Evolutionary conservation across 768 basidiomycete genomes (phyloP), one percentile per base, ranked within the genome.

Genomic region (Termitomyces sp.): DNA sequence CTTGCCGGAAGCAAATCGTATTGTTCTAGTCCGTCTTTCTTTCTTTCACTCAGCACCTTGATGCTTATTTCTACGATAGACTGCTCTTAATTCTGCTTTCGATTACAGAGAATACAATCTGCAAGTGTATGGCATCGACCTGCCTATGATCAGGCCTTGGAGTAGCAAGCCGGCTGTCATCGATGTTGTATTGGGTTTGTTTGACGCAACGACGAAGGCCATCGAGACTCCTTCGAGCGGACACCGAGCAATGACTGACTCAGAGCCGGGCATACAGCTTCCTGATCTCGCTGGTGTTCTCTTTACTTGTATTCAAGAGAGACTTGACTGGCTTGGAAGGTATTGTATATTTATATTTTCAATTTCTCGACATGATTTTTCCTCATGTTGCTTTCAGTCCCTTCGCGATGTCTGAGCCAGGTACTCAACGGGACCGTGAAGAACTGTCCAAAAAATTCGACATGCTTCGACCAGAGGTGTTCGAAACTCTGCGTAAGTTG

Each of bases 111-210:
- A 82, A 37, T 85, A 87, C 61, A 88, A 91, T 64, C 67, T 81
- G 2, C 77, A 79, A 8, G 83, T 89, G 9, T 98, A 98, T 68
- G 92, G 92, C 32, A 78, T 98, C 44, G 80, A 84, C 24, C 75
- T 80, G 22, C 88, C 82, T 5, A 84, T 85, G 82, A 79, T 81
- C 62, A 81, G 86, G 59, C 86, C 91, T 0, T 98, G 95, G 96
- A 93, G 93, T 18, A 91, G 92, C 65, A 79, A 79, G 46, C 76
- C 85, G 3, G 67, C 74, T 0, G 70, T 91, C 16, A 83, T 96
- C 53, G 89, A 93, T 43, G 79, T 84, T 9, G 71, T 90, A 5
- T 77, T 87, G 26, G 79, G 79, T 46, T 77, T 96, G n/a, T 94
- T 95, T 64, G 84, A 88, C 46, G 68, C 78, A 1, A 86, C 84